phyloP scores from a whole-genome alignment of 345 rosid genomes.

The Conringia planisiliqua region DNA sequence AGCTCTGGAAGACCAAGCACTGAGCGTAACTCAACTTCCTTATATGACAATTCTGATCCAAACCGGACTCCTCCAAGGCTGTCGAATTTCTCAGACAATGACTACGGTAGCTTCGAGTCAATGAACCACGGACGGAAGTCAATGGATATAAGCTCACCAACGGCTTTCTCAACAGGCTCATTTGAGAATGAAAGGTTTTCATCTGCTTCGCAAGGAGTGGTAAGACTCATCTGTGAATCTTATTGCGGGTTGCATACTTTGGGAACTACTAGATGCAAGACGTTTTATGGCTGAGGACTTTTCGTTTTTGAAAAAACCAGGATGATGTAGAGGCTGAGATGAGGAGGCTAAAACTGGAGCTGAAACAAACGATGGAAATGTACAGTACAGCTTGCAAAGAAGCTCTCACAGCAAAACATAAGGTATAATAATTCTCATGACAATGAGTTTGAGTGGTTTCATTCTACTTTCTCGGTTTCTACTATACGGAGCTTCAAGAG shows the following conservation, averaged over 20 bases:
- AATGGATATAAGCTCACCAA: conserved; percentile 43
- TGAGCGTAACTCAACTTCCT: conserved; percentile 52
- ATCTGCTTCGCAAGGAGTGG: conserved; percentile 41
- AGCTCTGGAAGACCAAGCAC: conserved; percentile 73
- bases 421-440: conserved; percentile 44
- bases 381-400: conserved; percentile 91
- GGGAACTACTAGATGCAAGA: neutral
- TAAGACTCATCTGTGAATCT: conserved; percentile 22
- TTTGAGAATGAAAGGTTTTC: conserved; percentile 50
- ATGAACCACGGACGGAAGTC: conserved; percentile 42
- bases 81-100: conserved; percentile 57
- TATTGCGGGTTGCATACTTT: neutral
- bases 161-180: conserved; percentile 39
- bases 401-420: conserved; percentile 83
- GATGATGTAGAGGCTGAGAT: conserved; percentile 90
- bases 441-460: conserved; percentile 3
- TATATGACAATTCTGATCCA: conserved; percentile 43
- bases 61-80: conserved; percentile 41
- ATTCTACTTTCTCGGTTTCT: neutral
- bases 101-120: conserved; percentile 59
- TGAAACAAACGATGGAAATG: conserved; percentile 96
- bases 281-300: conserved; percentile 1
- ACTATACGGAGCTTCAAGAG: neutral
- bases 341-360: conserved; percentile 84
- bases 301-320: conserved; percentile 30